Evolutionary conservation across 1,139 yeast species (phyloP), one percentile per base, ranked within the genome.

Genomic region (Magnusiomyces paraingens): DNA sequence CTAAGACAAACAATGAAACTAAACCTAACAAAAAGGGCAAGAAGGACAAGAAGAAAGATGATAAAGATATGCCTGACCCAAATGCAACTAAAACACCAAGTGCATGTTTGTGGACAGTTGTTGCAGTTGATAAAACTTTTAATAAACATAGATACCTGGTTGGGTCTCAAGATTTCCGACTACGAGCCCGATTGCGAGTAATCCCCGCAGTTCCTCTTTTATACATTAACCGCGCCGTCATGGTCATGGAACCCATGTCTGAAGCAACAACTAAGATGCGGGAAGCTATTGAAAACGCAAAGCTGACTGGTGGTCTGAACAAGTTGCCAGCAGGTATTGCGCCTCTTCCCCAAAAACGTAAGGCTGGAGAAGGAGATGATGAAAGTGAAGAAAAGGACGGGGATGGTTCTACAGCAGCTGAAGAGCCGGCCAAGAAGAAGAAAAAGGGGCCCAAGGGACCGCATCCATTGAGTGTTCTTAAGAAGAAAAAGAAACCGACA

Each of bases 221-320:
- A 8, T 90, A 86, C 68, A 82, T 93, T 80, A 85, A 86, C 65
- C 77, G 96, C 59, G 82, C 96, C 0, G 99, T 94, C 21, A 87
- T 93, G 93, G 84, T 93, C 47, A 84, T 93, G 94, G 99, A 93
- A 69, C 96, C 96, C 14, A 73, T 91, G 61, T 86, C 95, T 51
- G 80, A 79, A 47, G 86, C 86, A 11, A 85, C 94, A 49, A 76
- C 78, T 17, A 71, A 72, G 52, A 79, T 77, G 39, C 82, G 87
- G 46, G 70, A 71, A 45, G 64, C 69, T 39, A 73, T 78, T 50
- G 99, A 93, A 68, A 67, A 71, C 4, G 74, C 75, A 43, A 93
- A 94, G 65, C 75, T 93, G 51, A 80, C 80, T 3, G 80, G 77
- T 29, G 98, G 98, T 0, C 77, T 93, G 65, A 35, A 21, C 6